Percentiles rank a stretch among this genome's conserved stretches.
Evolutionary conservation across 345 rosid species (phyloP).

Genomic region (Rhizophora mangle): DNA sequence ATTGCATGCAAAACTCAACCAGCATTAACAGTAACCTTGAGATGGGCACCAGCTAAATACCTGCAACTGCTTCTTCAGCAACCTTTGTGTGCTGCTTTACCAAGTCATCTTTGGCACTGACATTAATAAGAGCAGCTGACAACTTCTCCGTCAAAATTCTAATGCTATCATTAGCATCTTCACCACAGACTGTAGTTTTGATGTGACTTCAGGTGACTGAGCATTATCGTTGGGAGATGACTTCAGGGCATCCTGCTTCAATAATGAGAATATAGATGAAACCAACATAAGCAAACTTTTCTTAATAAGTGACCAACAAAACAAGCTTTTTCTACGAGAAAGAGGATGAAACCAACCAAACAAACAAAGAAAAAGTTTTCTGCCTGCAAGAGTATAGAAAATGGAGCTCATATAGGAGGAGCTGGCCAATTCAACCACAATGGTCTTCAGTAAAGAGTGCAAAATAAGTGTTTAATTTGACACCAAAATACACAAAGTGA

Average conservation of each 20-base stretch:
- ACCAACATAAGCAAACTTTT: neutral
- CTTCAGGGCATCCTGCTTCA: conserved; percentile 56
- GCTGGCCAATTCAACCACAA: neutral
- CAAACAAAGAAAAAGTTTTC: neutral
- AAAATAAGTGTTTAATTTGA: neutral
- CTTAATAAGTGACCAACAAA: too few relatives aligned
- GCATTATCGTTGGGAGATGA: conserved; percentile 43
- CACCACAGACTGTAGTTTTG: conserved; percentile 34
- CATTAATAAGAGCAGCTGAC: conserved; percentile 76
- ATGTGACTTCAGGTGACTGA: conserved; percentile 55
- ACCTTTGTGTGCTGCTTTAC: conserved; percentile 91
- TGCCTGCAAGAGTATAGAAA: neutral
- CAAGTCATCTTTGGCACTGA: conserved; percentile 82
- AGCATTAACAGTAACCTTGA: neutral
- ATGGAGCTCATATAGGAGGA: conserved; percentile 4
- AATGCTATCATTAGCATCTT: conserved; percentile 46
- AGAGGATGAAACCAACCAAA: too few relatives aligned
- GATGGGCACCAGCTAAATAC: conserved; percentile 31
- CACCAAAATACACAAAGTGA: neutral
- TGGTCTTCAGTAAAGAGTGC: neutral
- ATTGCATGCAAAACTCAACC: too few relatives aligned
- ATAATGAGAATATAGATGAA: conserved; percentile 15
- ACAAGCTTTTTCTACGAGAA: too few relatives aligned
- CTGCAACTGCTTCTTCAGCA: conserved; percentile 97
- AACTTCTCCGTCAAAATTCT: conserved; percentile 62